A percentile compares a stretch with the other conserved stretches of the same genome.
Evolutionary conservation across 257 asterid genomes (phyloP).

Genomic region (Fraxinus cuspidata): DNA sequence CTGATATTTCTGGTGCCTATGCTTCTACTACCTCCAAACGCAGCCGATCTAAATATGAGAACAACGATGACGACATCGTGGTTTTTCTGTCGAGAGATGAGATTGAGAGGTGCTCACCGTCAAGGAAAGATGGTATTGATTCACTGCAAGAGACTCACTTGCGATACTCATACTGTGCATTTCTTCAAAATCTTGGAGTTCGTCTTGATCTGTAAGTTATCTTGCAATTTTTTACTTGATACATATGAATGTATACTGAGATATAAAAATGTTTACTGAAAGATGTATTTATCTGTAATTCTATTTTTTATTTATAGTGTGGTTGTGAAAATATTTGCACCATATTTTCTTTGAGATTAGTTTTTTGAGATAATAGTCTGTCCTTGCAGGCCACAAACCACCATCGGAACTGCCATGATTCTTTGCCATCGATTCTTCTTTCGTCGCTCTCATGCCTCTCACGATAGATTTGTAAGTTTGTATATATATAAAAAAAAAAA

Average conservation of each 20-base stretch:
- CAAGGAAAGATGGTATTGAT: slow-evolving; percentile 95
- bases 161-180: slow-evolving; percentile 89
- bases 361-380: slow-evolving; percentile 2
- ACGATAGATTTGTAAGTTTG: slow-evolving; percentile 86
- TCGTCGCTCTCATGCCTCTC: slow-evolving; percentile 91
- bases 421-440: slow-evolving; percentile 93
- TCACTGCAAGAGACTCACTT: slow-evolving; percentile 71
- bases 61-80: slow-evolving; percentile 47
- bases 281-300: neutral
- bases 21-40: slow-evolving; percentile 57
- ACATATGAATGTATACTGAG: neutral
- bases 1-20: slow-evolving; percentile 36
- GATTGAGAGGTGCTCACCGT: slow-evolving; percentile 88
- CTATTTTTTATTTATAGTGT: slow-evolving; percentile 1
- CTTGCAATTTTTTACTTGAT: slow-evolving; percentile 5
- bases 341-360: neutral
- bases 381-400: slow-evolving; percentile 85
- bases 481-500: neutral
- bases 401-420: slow-evolving; percentile 93
- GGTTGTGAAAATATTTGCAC: neutral
- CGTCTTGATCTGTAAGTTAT: slow-evolving; percentile 81
- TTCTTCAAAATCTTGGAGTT: slow-evolving; percentile 85
- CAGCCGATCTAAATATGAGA: slow-evolving; percentile 66
- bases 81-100: slow-evolving; percentile 80
- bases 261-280: slow-evolving; percentile 1